Percentiles rank a stretch among this genome's conserved stretches.
Conservation (phyloP, 139 green algal species). For the Marvania coccoides region DNA sequence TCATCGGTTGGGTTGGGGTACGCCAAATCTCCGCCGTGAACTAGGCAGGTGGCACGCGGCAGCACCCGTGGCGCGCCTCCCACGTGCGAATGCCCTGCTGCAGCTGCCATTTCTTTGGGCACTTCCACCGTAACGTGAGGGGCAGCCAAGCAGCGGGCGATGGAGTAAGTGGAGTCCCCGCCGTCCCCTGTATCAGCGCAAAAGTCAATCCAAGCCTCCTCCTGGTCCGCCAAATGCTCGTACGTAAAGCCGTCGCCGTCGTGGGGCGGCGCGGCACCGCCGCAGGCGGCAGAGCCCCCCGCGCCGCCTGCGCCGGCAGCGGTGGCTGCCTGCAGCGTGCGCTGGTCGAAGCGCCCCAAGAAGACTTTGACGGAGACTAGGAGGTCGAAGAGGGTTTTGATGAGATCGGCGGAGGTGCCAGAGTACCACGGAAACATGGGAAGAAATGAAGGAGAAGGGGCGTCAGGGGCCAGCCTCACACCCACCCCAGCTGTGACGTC, state of each 20-base stretch:
- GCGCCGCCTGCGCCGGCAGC: background rate
- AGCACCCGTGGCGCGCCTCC: conserved; percentile 23
- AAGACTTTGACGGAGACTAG: conserved; percentile 81
- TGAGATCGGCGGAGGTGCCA: conserved; percentile 77
- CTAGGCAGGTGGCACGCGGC: conserved; percentile 54
- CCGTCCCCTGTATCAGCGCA: conserved; percentile 80
- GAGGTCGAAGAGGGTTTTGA: conserved; percentile 79
- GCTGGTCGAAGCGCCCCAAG: conserved; percentile 83
- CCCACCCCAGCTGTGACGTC: too few species aligned
- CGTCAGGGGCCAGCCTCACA: conserved; percentile 2
- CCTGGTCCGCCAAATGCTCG: conserved; percentile 53
- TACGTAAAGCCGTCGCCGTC: conserved; percentile 84
- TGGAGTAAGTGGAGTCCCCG: conserved; percentile 76
- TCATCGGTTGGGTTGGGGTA: conserved; percentile 81
- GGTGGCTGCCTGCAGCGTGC: conserved; percentile 62
- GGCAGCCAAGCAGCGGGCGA: conserved; percentile 66
- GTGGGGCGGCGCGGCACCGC: conserved; percentile 5
- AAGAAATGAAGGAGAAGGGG: conserved; percentile 48
- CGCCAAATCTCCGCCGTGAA: conserved; percentile 79
- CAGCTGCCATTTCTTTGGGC: conserved; percentile 2
- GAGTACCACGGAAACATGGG: conserved; percentile 83
- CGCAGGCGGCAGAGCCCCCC: background rate
- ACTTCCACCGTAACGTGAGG: conserved; percentile 30
- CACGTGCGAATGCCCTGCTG: background rate
- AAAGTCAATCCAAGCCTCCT: conserved; percentile 85